Evolutionary conservation across 73 alveolate species (phyloP).

Genomic region (Paramecium sonneborni): DNA sequence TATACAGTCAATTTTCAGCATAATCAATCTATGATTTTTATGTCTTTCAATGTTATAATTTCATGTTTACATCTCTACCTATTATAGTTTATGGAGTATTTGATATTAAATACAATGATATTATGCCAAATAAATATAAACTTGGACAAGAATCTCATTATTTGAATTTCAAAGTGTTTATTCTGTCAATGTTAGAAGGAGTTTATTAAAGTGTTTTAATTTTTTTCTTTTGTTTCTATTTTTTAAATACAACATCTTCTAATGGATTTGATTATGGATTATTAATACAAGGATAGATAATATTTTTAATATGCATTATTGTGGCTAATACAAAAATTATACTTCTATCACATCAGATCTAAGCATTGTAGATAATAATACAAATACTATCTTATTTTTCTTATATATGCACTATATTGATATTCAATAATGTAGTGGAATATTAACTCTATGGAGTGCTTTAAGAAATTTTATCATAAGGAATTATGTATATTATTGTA

Average conservation of each 20-base stretch:
- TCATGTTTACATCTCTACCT: slow-evolving; percentile 86
- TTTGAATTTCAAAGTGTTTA: background rate
- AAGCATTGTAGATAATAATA: background rate
- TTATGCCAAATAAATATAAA: background rate
- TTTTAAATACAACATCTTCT: background rate
- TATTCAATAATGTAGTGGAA: background rate
- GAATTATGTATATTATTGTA: background rate
- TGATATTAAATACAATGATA: slow-evolving; percentile 59
- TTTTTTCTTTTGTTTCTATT: background rate
- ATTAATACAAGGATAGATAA: background rate
- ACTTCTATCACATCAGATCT: background rate
- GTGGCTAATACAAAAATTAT: background rate
- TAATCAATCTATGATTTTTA: slow-evolving; percentile 74
- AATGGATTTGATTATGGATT: background rate
- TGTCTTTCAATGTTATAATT: slow-evolving; percentile 67
- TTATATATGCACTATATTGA: background rate
- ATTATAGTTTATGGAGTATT: slow-evolving; percentile 81
- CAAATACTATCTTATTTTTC: background rate
- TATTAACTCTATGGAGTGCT: background rate
- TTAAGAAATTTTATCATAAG: background rate
- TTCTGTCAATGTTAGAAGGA: background rate
- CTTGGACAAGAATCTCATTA: background rate
- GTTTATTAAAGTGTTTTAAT: background rate
- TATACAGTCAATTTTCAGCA: slow-evolving; percentile 84
- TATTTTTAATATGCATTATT: slow-evolving; percentile 16